Evolutionary conservation across 2,329 filamentous ascomycete genomes (phyloP), one percentile per base, ranked within the genome.

Genomic region (Akanthomyces uredinophilus): DNA sequence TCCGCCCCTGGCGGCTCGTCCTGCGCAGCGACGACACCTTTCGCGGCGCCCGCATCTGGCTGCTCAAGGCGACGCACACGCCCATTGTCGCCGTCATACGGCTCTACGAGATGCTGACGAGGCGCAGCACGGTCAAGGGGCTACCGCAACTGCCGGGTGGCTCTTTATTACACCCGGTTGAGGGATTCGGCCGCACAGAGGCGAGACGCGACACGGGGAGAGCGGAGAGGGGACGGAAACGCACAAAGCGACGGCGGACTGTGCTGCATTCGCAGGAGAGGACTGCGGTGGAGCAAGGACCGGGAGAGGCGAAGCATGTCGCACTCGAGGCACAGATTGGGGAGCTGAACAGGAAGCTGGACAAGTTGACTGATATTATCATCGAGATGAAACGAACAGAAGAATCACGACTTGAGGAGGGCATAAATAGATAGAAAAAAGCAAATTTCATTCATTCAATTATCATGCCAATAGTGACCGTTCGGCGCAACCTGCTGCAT

Each of bases 1-100:
- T 93, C 70, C 84, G 90, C 18, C 91, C 91, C 0, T 79, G 92
- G 63, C 83, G 89, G 62, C 79, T 93, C 50, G 80, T 92, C 66
- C 72, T 92, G 55, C 81, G 87, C 7, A 83, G 86, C 2, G 83
- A 87, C 65, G 77, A 78, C 63, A 83, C 82, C 63, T 82, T 93
- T 67, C 87, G 90, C 52, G 77, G 78, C 29, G 80, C 79, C 20
- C 81, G 86, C 51, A 88, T 89, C 64, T 63, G 83, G 47, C 77
- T 88, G n/a, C 79, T 89, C 61, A 86, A 86, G 67, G 77, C 79
- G 5, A 88, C 85, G 0, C 86, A 88, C 68, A 77, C 85, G 52
- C 89, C 90, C 37, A 85, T 91, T 65, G 87, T 92, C 32, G 83
- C 75, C n/a, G 76, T 81, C 51, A 92, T 93, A 66, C 82, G 84